Conservation (phyloP, 345 rosid species). For the Capsella bursapastoris region DNA sequence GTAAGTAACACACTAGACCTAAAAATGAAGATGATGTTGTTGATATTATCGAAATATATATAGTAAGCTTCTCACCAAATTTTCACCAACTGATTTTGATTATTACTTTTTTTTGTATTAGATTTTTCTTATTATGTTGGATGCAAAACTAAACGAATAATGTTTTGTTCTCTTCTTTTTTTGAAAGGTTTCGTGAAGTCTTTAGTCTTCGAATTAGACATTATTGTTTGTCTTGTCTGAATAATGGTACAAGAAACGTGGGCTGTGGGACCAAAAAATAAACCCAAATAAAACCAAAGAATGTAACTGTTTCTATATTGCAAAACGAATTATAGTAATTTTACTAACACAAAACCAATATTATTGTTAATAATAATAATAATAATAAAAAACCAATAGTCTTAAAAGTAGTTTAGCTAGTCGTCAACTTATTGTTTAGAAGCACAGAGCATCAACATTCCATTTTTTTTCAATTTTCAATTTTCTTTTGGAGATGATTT, state of each 20-base stretch:
- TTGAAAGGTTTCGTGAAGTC: constrained; percentile 6
- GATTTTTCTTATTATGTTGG: not conserved
- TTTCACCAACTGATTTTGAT: not conserved
- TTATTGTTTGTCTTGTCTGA: constrained; percentile 19
- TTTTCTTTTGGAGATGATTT: no score
- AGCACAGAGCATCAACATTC: no score
- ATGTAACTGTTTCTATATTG: not conserved
- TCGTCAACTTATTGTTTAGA: no score
- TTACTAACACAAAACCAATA: no score
- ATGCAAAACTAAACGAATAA: not conserved
- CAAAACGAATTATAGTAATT: no score
- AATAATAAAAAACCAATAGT: no score
- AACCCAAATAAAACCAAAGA: not conserved
- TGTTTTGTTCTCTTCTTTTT: not conserved
- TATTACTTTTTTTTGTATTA: not conserved
- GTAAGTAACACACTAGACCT: not conserved
- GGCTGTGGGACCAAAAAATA: constrained; percentile 7
- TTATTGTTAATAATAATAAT: no score
- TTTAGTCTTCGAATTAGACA: not conserved
- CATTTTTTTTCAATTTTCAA: no score
- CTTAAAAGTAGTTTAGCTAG: no score
- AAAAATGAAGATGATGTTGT: not conserved
- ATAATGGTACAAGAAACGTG: constrained; percentile 13
- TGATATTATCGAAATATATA: not conserved
- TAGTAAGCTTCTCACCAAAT: not conserved